Percentiles rank a stretch among this genome's conserved stretches.
phyloP scores from a whole-genome alignment of 1,284 basidiomycete species.

The Rhodotorula sp. region DNA sequence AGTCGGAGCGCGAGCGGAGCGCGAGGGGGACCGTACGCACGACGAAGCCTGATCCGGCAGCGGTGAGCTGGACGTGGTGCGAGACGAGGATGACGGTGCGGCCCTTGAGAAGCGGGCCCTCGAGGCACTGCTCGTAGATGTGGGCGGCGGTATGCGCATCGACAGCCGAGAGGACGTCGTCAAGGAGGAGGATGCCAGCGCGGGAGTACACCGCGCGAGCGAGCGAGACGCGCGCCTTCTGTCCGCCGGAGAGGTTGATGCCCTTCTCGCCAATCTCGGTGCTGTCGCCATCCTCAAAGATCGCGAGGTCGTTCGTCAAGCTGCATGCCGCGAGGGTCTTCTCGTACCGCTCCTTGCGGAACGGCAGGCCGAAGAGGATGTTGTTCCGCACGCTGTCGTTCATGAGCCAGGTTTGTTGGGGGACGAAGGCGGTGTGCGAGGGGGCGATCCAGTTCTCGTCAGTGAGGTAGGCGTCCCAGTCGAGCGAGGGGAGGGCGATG shows the following conservation, averaged over 20 bases:
- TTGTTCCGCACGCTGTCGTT: slow-evolving; percentile 94
- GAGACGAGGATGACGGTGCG: slow-evolving; percentile 84
- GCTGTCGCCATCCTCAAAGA: slow-evolving; percentile 90
- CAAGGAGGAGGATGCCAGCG: slow-evolving; percentile 73
- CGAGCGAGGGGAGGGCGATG: slow-evolving; percentile 55
- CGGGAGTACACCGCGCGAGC: slow-evolving; percentile 92
- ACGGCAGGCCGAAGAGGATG: slow-evolving; percentile 84
- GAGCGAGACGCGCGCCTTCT: slow-evolving; percentile 87
- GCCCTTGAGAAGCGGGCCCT: slow-evolving; percentile 73
- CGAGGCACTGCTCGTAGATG: slow-evolving; percentile 69
- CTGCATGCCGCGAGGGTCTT: slow-evolving; percentile 75
- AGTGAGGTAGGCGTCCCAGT: slow-evolving; percentile 41
- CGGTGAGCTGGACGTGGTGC: slow-evolving; percentile 81
- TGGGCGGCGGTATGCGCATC: slow-evolving; percentile 52
- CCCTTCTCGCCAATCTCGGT: slow-evolving; percentile 77
- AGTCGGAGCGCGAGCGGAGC: slow-evolving; percentile 41
- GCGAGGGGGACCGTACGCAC: neutral
- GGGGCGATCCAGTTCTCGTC: slow-evolving; percentile 70
- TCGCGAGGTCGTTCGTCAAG: slow-evolving; percentile 76
- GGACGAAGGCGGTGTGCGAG: slow-evolving; percentile 82
- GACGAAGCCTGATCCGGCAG: slow-evolving; percentile 66
- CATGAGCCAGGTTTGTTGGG: slow-evolving; percentile 83
- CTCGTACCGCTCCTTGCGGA: slow-evolving; percentile 69
- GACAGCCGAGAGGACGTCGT: slow-evolving; percentile 60
- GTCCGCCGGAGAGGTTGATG: slow-evolving; percentile 86